These are phyloP conservation scores for Globisporangium takayamanum DNA, from an alignment of 352 stramenopile genomes.

Conservation along the genomic window DNA sequence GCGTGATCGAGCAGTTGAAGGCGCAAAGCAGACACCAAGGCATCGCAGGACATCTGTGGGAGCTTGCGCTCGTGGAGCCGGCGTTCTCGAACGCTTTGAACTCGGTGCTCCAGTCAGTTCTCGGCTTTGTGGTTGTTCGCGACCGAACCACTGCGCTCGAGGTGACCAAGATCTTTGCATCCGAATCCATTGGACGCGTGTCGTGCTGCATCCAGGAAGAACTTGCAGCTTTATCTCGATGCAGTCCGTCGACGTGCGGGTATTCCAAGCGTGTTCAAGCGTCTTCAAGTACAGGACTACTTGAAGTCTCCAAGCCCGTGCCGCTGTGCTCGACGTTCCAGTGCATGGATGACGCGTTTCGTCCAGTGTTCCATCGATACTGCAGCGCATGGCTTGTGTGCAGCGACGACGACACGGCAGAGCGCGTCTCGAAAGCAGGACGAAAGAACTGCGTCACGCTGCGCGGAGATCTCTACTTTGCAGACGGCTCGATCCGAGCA, in stretches of 20 bases:
- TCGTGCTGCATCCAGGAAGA: slow-evolving; percentile 23
- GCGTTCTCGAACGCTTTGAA: slow-evolving; percentile 13
- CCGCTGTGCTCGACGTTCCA: slow-evolving; percentile 17
- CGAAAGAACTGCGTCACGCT: slow-evolving; percentile 17
- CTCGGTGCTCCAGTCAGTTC: slow-evolving; percentile 11
- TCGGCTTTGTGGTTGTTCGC: slow-evolving; percentile 16
- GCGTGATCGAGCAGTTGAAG: slow-evolving; percentile 1
- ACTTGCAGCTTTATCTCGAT: slow-evolving; percentile 4
- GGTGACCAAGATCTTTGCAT: slow-evolving; percentile 13
- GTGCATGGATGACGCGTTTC: slow-evolving; percentile 6
- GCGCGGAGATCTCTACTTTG: slow-evolving; percentile 21
- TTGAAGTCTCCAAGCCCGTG: background rate
- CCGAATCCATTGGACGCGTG: slow-evolving; percentile 14
- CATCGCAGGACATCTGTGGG: background rate
- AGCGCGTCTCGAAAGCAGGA: background rate
- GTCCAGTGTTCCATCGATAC: slow-evolving; percentile 18
- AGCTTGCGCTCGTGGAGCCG: background rate
- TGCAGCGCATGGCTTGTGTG: slow-evolving; percentile 18
- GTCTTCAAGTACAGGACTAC: background rate
- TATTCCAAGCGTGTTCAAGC: background rate
- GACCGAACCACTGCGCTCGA: slow-evolving; percentile 11
- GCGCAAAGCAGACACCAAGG: background rate
- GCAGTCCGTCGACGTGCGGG: background rate
- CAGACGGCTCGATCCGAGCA: slow-evolving; percentile 23
- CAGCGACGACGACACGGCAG: slow-evolving; percentile 11